These are phyloP conservation scores for Globisporangium iwayamae DNA, from an alignment of 352 stramenopile genomes.

Conservation along the genomic window DNA sequence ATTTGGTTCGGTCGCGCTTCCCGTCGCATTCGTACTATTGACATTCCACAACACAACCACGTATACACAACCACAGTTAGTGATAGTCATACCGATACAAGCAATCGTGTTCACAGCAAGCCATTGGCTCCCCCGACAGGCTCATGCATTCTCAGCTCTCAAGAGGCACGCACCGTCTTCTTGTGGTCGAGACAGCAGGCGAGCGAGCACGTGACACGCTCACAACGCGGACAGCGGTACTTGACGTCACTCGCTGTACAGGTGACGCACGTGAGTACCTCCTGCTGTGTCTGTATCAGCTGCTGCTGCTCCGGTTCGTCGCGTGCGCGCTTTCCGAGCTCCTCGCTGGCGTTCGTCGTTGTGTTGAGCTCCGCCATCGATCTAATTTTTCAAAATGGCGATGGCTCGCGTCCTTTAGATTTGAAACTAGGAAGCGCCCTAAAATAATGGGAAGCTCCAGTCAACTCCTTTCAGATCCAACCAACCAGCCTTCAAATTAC, in stretches of 20 bases:
- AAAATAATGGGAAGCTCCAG: not conserved
- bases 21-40: conserved; percentile 73
- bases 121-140: not conserved
- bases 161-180: conserved; percentile 35
- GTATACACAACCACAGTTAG: conserved; percentile 6
- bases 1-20: conserved; percentile 84
- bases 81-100: not conserved
- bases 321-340: conserved; percentile 31
- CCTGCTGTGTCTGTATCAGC: conserved; percentile 15
- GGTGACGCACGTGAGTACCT: conserved; percentile 31
- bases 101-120: not conserved
- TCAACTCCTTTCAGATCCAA: not conserved
- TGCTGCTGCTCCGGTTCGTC: conserved; percentile 6
- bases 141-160: not conserved
- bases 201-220: conserved; percentile 81
- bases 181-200: conserved; percentile 79
- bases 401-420: conserved; percentile 14
- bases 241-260: conserved; percentile 62
- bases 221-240: conserved; percentile 82
- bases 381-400: conserved; percentile 10
- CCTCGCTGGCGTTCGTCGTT: not conserved
- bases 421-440: conserved; percentile 3
- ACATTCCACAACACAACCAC: not conserved
- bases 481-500: not conserved
- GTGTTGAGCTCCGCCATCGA: conserved; percentile 8